Evolutionary conservation across 345 rosid species (phyloP).

Genomic region (Viola odorata): DNA sequence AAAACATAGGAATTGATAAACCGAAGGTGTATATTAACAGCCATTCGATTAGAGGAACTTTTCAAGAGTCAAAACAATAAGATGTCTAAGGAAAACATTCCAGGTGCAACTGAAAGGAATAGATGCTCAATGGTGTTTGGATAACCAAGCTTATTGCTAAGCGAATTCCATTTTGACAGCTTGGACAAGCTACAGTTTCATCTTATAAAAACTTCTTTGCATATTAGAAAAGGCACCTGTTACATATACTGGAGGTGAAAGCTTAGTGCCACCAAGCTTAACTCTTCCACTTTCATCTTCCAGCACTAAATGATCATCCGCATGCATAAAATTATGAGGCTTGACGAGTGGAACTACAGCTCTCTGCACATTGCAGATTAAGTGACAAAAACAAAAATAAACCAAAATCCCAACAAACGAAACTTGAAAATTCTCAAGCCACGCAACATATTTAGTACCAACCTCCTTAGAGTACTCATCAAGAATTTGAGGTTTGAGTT

Average conservation of each 20-base stretch:
- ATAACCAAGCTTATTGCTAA: too few species aligned
- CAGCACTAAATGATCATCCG: constrained; percentile 70
- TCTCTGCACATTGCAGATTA: constrained; percentile 49
- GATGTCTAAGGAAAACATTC: background rate
- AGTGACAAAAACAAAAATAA: constrained; percentile 4
- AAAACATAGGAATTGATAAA: background rate
- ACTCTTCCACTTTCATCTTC: constrained; percentile 99
- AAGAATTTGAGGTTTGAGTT: constrained; percentile 88
- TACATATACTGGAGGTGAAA: constrained; percentile 58
- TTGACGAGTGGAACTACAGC: constrained; percentile 65
- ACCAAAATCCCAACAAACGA: constrained; percentile 12
- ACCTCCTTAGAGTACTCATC: constrained; percentile 92
- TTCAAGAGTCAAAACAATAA: too few species aligned
- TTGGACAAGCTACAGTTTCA: background rate
- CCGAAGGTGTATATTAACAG: too few species aligned
- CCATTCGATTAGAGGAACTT: too few species aligned
- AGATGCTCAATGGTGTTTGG: background rate
- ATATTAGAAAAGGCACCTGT: constrained; percentile 48
- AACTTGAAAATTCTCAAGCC: background rate
- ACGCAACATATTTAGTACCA: constrained; percentile 1
- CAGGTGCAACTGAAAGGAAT: background rate
- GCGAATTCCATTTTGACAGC: too few species aligned
- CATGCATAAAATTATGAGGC: constrained; percentile 78
- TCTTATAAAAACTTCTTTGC: background rate
- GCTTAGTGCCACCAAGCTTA: constrained; percentile 58